Conservation (phyloP, 305 asterid species). For the Fraxinus xanthoxyloides region DNA sequence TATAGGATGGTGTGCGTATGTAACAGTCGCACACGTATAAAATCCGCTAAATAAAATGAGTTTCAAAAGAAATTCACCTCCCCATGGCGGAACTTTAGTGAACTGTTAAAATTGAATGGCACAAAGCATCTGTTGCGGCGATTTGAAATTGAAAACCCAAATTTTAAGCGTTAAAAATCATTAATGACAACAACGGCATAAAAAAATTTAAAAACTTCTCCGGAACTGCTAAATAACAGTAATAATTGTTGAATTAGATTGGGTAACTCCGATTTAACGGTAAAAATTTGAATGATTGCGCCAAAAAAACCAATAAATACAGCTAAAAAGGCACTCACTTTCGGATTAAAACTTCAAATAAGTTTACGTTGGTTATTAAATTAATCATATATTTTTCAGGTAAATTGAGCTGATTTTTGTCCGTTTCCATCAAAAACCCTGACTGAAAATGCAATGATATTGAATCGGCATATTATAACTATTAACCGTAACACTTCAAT, state of each 20-base stretch:
- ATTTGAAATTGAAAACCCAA: constrained; percentile 7
- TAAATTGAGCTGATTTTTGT: constrained; percentile 19
- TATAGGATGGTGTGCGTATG: not conserved
- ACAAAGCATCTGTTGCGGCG: constrained; percentile 21
- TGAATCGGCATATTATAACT: not conserved
- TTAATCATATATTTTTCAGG: constrained; percentile 14
- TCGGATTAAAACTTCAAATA: constrained; percentile 14
- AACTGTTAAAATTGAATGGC: constrained; percentile 28
- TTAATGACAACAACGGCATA: not conserved
- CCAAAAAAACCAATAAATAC: not conserved
- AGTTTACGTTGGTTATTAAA: constrained; percentile 5
- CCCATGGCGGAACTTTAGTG: constrained; percentile 11
- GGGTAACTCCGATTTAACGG: constrained; percentile 24
- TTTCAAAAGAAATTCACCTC: constrained; percentile 23
- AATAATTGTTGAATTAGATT: constrained; percentile 8
- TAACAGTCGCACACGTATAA: not conserved
- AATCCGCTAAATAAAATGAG: constrained; percentile 5
- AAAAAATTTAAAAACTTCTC: not conserved
- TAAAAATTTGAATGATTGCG: not conserved
- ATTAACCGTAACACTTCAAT: constrained; percentile 14
- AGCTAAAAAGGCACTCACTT: not conserved
- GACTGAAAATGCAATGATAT: not conserved
- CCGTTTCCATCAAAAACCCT: not conserved
- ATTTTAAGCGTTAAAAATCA: constrained; percentile 8
- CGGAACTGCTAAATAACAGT: not conserved